These are phyloP conservation scores for Alloteropsis semialata DNA, from an alignment of 176 grass and related monocot species.

Conservation along the genomic window DNA sequence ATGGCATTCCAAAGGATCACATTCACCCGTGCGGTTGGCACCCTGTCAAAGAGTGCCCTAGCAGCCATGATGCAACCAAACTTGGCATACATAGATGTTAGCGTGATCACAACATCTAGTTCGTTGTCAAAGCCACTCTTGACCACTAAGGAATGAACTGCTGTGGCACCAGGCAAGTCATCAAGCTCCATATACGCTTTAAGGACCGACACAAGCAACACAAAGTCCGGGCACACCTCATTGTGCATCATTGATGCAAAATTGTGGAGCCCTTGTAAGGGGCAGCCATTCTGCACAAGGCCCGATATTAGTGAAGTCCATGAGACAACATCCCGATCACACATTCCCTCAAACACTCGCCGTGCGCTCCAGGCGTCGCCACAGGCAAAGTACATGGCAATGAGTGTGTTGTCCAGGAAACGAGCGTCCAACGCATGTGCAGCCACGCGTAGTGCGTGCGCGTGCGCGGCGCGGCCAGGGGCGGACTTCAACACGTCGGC, in stretches of 20 bases:
- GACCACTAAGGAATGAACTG: slow-evolving; percentile 52
- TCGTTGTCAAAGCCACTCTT: slow-evolving; percentile 52
- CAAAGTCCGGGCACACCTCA: slow-evolving; percentile 49
- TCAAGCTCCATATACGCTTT: slow-evolving; percentile 64
- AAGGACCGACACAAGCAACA: slow-evolving; percentile 40
- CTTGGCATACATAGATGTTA: slow-evolving; percentile 66
- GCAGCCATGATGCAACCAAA: slow-evolving; percentile 46
- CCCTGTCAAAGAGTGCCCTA: slow-evolving; percentile 44
- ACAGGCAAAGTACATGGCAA: slow-evolving; percentile 48
- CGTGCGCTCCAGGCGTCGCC: slow-evolving; percentile 21
- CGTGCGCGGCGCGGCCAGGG: slow-evolving; percentile 45
- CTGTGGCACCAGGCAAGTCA: slow-evolving; percentile 35
- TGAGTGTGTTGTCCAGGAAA: slow-evolving; percentile 63
- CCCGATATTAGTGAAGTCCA: slow-evolving; percentile 70
- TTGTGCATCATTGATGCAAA: slow-evolving; percentile 48
- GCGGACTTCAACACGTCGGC: slow-evolving; percentile 43
- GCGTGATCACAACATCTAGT: slow-evolving; percentile 47
- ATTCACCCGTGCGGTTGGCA: slow-evolving; percentile 25
- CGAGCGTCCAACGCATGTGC: not conserved
- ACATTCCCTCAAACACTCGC: slow-evolving; percentile 42
- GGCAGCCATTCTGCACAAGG: slow-evolving; percentile 43
- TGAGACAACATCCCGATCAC: slow-evolving; percentile 45
- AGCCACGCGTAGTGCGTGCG: slow-evolving; percentile 39
- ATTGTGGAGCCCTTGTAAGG: slow-evolving; percentile 30
- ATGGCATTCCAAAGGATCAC: slow-evolving; percentile 78